A percentile compares a stretch with the other conserved stretches of the same genome.
Conservation (phyloP, 208 protist genomes). For the Trypanosoma mega region DNA sequence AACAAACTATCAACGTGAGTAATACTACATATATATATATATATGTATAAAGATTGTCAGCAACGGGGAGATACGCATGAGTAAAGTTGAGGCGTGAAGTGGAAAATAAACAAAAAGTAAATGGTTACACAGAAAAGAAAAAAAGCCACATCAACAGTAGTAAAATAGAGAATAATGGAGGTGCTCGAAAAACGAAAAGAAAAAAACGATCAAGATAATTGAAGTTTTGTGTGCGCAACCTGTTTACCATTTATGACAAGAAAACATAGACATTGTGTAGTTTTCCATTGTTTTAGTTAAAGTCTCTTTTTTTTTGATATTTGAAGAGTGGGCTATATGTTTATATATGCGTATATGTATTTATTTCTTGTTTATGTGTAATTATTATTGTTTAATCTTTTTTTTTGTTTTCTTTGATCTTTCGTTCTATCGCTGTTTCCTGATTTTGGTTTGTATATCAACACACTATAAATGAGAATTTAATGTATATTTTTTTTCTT, state of each 20-base stretch:
- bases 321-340: slow-evolving; percentile 1
- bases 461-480: too few relatives aligned
- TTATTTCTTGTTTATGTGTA: not conserved
- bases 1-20: too few relatives aligned
- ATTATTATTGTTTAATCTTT: slow-evolving; percentile 17
- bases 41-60: too few relatives aligned
- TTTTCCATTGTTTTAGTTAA: slow-evolving; percentile 17
- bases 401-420: too few relatives aligned
- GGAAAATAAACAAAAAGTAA: too few relatives aligned
- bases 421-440: too few relatives aligned
- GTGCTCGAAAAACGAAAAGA: not conserved
- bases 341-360: slow-evolving; percentile 10
- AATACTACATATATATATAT: too few relatives aligned
- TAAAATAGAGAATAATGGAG: not conserved
- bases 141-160: too few relatives aligned
- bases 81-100: too few relatives aligned
- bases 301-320: not conserved
- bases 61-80: too few relatives aligned
- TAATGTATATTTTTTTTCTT: slow-evolving; percentile 8
- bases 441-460: too few relatives aligned
- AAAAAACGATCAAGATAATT: not conserved
- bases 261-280: not conserved
- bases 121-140: too few relatives aligned
- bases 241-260: not conserved
- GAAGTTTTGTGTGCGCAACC: not conserved